A percentile compares a stretch with the other conserved stretches of the same genome.
Conservation (phyloP, 495 filamentous ascomycete genomes). For the Lasiosphaeria miniovina region DNA sequence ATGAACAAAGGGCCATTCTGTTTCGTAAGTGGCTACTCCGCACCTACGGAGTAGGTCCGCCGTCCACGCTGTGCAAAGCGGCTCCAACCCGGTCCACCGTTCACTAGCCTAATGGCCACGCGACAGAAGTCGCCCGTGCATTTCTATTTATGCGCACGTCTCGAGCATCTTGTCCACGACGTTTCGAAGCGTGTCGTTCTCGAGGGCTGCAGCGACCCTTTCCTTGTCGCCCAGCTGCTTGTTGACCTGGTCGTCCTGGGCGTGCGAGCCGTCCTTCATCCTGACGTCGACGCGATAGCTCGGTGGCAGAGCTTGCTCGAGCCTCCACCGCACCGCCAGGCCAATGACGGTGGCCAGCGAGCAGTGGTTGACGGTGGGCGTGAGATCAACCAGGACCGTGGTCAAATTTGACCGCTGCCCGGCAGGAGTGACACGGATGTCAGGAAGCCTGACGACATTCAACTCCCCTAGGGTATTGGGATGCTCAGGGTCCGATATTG, state of each 20-base stretch:
- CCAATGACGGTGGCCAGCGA: conserved; percentile 95
- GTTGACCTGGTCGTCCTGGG: conserved; percentile 89
- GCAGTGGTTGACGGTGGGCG: conserved; percentile 97
- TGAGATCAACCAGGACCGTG: conserved; percentile 68
- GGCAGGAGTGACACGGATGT: conserved; percentile 76
- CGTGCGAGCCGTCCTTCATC: conserved; percentile 95
- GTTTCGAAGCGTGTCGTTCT: conserved; percentile 85
- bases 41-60: too few relatives aligned
- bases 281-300: conserved; percentile 88
- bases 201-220: conserved; percentile 87
- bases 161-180: conserved; percentile 92
- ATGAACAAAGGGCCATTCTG: neutral
- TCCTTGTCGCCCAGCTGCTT: conserved; percentile 97
- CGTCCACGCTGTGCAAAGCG: too few relatives aligned
- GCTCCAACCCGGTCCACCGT: neutral
- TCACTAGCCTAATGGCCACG: neutral
- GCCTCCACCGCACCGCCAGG: conserved; percentile 82
- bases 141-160: conserved; percentile 53
- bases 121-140: neutral
- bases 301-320: conserved; percentile 89
- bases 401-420: conserved; percentile 47
- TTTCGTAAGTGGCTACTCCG: neutral
- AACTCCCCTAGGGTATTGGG: conserved; percentile 88
- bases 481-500: conserved; percentile 94
- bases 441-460: conserved; percentile 88